Base-by-base conservation (phyloP, 495 filamentous ascomycete genomes). In the Hypoxylon fuscum region DNA sequence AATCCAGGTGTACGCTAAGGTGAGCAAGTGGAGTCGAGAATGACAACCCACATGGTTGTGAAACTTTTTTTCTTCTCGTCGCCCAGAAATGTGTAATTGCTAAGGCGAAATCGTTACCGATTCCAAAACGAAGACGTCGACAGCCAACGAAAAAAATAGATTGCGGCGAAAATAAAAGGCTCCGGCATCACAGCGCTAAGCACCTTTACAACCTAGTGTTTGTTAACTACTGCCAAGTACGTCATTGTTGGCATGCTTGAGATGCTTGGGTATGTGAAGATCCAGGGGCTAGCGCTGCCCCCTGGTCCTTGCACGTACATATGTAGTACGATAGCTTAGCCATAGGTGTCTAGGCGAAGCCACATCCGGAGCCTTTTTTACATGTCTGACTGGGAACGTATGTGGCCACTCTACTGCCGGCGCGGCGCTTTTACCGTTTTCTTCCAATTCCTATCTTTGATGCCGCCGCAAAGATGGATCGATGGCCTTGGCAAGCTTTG, bases 101-200 rank as follows among this genome's bases (percentile, higher is more conserved):
- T 18, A 40, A 14, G 37, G 14, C 10, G 38, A 21, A 21, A 18
- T 10, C n/a, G 18, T 8, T 5, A 20, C 38, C n/a, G 17, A 43
- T 6, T 35, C 2, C 2, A 10, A 35, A 40, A 17, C 20, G 15
- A 53, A 10, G 27, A 50, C 14, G 27, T 35, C 25, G 20, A 49
- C 20, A 18, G 49, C 4, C 3, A 44, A n/a, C 20, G 32, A 40
- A 55, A 45, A 41, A 50, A 55, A 43, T 42, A 38, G 32, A 18
- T 53, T 66, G 62, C 62, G 56, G 56, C 62, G 62, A 56, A 60
- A 66, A 60, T 21, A 53, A 48, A 41, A 50, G 55, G 40, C 38
- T 15, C 34, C 15, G 27, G 42, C 32, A 51, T 51, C 29, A 40
- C 14, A 20, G 55, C 62, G 46, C 55, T 65, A 65, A 50, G 46